Evolutionary conservation across 78 protist species (phyloP), one percentile per base, ranked within the genome.

Genomic region (Dictyostelium discoideum): DNA sequence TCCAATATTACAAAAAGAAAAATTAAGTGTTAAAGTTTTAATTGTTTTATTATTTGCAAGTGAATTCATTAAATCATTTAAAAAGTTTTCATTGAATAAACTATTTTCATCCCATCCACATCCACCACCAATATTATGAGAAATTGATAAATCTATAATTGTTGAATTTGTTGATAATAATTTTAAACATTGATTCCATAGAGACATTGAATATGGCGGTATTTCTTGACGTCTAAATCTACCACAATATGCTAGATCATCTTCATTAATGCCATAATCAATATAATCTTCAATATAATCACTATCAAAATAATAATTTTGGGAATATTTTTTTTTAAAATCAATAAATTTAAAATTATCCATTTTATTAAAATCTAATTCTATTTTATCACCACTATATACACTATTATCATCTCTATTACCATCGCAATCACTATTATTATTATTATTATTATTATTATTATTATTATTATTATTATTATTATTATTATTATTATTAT

Each of bases 121-220:
- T 0, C 1, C 37, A 32, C 37, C 37, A 1, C 37, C 37, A 32
- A 32, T 8, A 24, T 37, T 32, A 37, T 74, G 5, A 20, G 29
- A 0, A 44, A 44, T 79, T 79, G 50, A 40, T 79, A 79, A 44
- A 32, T 42, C 0, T 32, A 67, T 79, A 37, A 79, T 79, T 44
- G 84, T 79, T 32, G 39, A 39, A n/a, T 79, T 79, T 1, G 40
- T 79, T 42, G 50, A 40, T 79, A 79, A 37, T 79, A 79, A 44
- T 44, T 22, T 22, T 42, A 79, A 79, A 79, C 84, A 79, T 79
- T 79, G 32, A 22, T 79, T 79, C 65, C 50, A 79, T 44, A 79
- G 40, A 0, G 20, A 37, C n/a, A n/a, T 79, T 32, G 84, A 79
- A 9, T 79, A 79, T 44, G 44, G 37, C 44, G 84, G 84, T 40